Conservation (phyloP, 2,329 filamentous ascomycete genomes). For the Aspergillus piperis region DNA sequence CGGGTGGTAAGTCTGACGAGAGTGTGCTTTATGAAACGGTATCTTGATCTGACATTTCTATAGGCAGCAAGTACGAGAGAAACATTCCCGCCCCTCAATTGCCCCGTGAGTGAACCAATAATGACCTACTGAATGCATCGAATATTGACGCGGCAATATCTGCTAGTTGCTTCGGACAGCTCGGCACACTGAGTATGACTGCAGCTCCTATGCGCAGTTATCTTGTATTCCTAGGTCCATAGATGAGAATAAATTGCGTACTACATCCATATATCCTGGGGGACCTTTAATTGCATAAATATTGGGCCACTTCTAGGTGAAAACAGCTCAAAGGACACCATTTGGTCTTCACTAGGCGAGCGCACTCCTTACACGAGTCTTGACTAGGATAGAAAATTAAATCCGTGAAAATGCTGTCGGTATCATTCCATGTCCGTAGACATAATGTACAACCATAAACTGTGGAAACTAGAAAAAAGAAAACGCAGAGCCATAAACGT, state of each 20-base stretch:
- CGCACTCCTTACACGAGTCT: not conserved
- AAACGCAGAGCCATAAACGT: constrained; percentile 58
- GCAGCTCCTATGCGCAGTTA: not conserved
- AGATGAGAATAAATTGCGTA: not conserved
- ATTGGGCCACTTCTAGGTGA: no score
- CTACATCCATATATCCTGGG: not conserved
- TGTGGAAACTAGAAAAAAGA: constrained; percentile 44
- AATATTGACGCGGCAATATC: constrained; percentile 2
- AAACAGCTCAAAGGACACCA: not conserved
- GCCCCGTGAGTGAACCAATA: constrained; percentile 65
- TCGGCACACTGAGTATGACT: not conserved
- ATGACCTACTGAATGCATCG: not conserved
- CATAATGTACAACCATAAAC: constrained; percentile 64
- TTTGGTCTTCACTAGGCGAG: not conserved
- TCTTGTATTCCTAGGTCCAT: not conserved
- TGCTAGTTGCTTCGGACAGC: constrained; percentile 17
- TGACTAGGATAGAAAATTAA: constrained; percentile 12
- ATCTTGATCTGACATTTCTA: constrained; percentile 18
- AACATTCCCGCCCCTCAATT: constrained; percentile 80
- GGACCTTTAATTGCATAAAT: no score
- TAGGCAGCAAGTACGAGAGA: constrained; percentile 93
- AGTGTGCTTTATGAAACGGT: not conserved
- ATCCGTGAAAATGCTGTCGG: constrained; percentile 38
- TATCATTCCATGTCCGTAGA: constrained; percentile 56
- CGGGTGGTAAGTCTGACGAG: constrained; percentile 71